phyloP scores from a whole-genome alignment of 352 stramenopile genomes.

The Globisporangium irregulare region DNA sequence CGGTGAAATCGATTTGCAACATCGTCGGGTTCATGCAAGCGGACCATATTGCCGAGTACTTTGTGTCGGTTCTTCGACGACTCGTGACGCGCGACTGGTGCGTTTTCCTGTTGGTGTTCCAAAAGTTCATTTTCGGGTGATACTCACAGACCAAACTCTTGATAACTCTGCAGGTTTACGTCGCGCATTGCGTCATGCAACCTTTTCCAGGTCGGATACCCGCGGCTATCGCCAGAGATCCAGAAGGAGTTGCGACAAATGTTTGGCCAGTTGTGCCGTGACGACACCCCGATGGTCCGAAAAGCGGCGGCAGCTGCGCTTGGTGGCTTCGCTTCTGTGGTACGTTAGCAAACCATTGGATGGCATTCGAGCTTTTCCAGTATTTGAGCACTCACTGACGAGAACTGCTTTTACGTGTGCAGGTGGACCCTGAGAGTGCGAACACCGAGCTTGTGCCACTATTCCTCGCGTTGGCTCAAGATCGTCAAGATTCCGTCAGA shows the following conservation, averaged over 20 bases:
- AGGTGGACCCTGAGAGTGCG: constrained; percentile 65
- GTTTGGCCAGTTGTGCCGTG: constrained; percentile 93
- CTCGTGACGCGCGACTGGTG: constrained; percentile 97
- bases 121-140: neutral
- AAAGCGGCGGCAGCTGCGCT: constrained; percentile 89
- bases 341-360: constrained; percentile 14
- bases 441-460: constrained; percentile 79
- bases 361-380: neutral
- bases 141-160: neutral
- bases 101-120: constrained; percentile 36
- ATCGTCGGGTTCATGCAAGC: constrained; percentile 87
- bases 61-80: constrained; percentile 91
- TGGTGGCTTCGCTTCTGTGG: constrained; percentile 79
- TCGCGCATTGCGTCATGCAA: constrained; percentile 84
- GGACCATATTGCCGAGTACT: constrained; percentile 87
- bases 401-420: neutral
- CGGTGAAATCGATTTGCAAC: constrained; percentile 86
- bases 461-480: constrained; percentile 79
- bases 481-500: constrained; percentile 96
- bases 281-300: constrained; percentile 98
- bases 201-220: constrained; percentile 78
- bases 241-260: constrained; percentile 86
- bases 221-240: constrained; percentile 45
- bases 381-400: neutral
- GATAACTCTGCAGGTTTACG: constrained; percentile 49